Conservation (phyloP, 768 basidiomycete species). For the Leccinum imitatum region DNA sequence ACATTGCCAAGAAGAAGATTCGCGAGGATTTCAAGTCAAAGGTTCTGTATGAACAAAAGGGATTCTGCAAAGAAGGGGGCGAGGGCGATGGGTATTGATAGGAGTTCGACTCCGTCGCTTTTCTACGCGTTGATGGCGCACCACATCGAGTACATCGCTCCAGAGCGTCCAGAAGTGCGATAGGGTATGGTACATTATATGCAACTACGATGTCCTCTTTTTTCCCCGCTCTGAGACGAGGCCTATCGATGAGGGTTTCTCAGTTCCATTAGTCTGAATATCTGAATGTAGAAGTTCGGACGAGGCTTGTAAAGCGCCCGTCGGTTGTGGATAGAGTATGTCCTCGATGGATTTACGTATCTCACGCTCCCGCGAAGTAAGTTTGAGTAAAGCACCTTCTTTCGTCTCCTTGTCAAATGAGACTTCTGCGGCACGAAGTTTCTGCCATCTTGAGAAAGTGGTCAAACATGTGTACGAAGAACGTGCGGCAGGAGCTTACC, state of each 20-base stretch:
- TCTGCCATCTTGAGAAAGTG: slow-evolving; percentile 64
- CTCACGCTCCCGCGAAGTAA: slow-evolving; percentile 76
- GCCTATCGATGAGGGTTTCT: slow-evolving; percentile 36
- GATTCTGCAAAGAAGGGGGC: slow-evolving; percentile 93
- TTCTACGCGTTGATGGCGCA: slow-evolving; percentile 13
- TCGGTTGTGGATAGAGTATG: slow-evolving; percentile 51
- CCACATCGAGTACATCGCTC: slow-evolving; percentile 15
- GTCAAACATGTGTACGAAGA: slow-evolving; percentile 6
- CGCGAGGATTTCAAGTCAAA: slow-evolving; percentile 84
- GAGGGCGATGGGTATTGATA: slow-evolving; percentile 92
- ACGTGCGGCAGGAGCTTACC: slow-evolving; percentile 40
- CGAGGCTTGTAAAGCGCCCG: slow-evolving; percentile 33
- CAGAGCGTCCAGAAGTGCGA: slow-evolving; percentile 17
- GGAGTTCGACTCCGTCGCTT: slow-evolving; percentile 12
- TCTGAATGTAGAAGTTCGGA: slow-evolving; percentile 35
- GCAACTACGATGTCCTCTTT: slow-evolving; percentile 46
- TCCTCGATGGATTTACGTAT: slow-evolving; percentile 78
- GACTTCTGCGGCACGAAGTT: slow-evolving; percentile 68
- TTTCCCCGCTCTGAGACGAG: slow-evolving; percentile 57
- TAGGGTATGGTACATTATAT: slow-evolving; percentile 24
- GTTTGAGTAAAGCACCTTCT: slow-evolving; percentile 61
- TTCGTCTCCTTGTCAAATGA: slow-evolving; percentile 74
- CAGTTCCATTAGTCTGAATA: slow-evolving; percentile 47
- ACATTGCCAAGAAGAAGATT: slow-evolving; percentile 70
- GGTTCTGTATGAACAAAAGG: slow-evolving; percentile 78